phyloP scores from a whole-genome alignment of 805 yeast genomes.

The Yamadazyma endophytica region DNA sequence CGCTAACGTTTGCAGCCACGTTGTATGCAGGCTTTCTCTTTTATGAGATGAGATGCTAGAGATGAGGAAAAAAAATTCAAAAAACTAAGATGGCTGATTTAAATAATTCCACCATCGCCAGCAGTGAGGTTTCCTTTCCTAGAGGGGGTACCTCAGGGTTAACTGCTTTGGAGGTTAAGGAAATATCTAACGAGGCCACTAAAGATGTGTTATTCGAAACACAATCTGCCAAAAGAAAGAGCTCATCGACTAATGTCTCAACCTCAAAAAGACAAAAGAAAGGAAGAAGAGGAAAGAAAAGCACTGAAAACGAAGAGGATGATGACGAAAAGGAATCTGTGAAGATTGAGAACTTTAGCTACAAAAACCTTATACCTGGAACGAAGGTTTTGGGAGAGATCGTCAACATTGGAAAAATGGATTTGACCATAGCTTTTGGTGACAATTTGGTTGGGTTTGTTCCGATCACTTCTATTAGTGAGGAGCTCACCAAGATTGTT shows the following conservation, averaged over 20 bases:
- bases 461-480: slow-evolving; percentile 69
- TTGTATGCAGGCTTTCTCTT: too few relatives aligned
- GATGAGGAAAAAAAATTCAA: too few relatives aligned
- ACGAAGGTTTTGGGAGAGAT: slow-evolving; percentile 76
- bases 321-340: slow-evolving; percentile 31
- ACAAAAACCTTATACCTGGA: slow-evolving; percentile 66
- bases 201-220: slow-evolving; percentile 76
- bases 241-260: slow-evolving; percentile 21
- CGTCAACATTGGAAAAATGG: slow-evolving; percentile 53
- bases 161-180: slow-evolving; percentile 86
- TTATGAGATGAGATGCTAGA: too few relatives aligned
- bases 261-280: slow-evolving; percentile 21
- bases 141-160: slow-evolving; percentile 92
- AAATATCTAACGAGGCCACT: slow-evolving; percentile 88
- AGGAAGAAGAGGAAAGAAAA: slow-evolving; percentile 13
- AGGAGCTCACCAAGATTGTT: slow-evolving; percentile 51
- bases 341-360: slow-evolving; percentile 58
- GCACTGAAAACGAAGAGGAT: slow-evolving; percentile 13
- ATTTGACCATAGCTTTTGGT: slow-evolving; percentile 67
- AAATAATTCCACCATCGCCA: slow-evolving; percentile 29
- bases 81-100: too few relatives aligned
- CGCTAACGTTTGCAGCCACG: too few relatives aligned
- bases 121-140: slow-evolving; percentile 69
- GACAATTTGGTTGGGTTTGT: slow-evolving; percentile 78
- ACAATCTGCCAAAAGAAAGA: slow-evolving; percentile 34